phyloP scores from a whole-genome alignment of 495 filamentous ascomycete genomes.

The Xylaria castorea region DNA sequence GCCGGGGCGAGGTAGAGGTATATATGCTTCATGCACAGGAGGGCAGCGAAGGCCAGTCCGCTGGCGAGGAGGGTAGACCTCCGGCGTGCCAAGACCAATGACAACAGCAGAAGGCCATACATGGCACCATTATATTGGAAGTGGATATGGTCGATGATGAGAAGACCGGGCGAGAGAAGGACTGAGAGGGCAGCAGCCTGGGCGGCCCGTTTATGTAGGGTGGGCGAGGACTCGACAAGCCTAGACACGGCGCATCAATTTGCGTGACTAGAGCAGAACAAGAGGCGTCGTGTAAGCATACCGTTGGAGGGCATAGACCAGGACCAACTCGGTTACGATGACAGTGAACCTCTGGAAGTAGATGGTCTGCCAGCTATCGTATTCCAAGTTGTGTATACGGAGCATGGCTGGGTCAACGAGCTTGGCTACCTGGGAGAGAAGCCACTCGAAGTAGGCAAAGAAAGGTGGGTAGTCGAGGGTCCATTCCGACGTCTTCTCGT shows the following conservation, averaged over 20 bases:
- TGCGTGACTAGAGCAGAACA: slow-evolving; percentile 23
- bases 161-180: slow-evolving; percentile 85
- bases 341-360: slow-evolving; percentile 92
- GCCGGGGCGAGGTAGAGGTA: slow-evolving; percentile 96
- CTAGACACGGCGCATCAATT: slow-evolving; percentile 47
- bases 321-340: slow-evolving; percentile 82
- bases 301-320: slow-evolving; percentile 84
- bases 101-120: slow-evolving; percentile 87
- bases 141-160: slow-evolving; percentile 98
- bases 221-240: slow-evolving; percentile 71
- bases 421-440: slow-evolving; percentile 80
- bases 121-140: slow-evolving; percentile 99
- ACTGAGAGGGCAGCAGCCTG: slow-evolving; percentile 90
- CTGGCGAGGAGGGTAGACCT: slow-evolving; percentile 77
- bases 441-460: slow-evolving; percentile 96
- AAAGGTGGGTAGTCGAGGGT: slow-evolving; percentile 98
- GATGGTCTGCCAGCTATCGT: slow-evolving; percentile 89
- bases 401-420: slow-evolving; percentile 84
- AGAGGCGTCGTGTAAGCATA: slow-evolving; percentile 43
- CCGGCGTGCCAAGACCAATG: slow-evolving; percentile 80
- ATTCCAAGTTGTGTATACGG: slow-evolving; percentile 76
- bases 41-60: slow-evolving; percentile 79
- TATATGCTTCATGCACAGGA: slow-evolving; percentile 96
- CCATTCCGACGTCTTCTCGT: slow-evolving; percentile 97
- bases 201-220: slow-evolving; percentile 71